Conservation (phyloP, 768 basidiomycete genomes). For the Rhodotorula kratochvilovae region DNA sequence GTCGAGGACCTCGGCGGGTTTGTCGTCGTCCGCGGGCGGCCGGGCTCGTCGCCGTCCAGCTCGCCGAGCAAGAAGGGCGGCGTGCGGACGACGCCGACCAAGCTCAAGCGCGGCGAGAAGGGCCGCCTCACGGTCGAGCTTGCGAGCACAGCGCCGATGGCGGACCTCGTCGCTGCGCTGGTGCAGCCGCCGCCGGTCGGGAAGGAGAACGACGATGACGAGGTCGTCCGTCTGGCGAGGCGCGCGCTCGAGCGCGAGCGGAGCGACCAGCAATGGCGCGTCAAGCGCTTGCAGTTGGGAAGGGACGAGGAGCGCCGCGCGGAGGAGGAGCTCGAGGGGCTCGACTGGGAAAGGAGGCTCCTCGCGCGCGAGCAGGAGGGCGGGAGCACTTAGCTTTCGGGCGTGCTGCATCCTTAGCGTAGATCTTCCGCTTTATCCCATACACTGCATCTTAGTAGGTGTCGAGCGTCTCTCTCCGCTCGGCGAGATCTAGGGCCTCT, state of each 20-base stretch:
- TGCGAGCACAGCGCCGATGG: not conserved
- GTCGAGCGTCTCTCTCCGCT: too few species aligned
- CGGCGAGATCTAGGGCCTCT: too few species aligned
- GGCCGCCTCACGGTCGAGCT: slow-evolving; percentile 6
- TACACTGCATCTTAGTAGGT: too few species aligned
- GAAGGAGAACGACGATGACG: not conserved
- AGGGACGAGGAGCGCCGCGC: slow-evolving; percentile 12
- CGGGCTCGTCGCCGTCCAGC: not conserved
- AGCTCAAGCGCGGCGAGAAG: not conserved
- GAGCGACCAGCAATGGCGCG: not conserved
- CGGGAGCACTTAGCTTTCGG: not conserved
- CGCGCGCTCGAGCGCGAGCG: slow-evolving; percentile 9
- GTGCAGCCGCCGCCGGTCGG: not conserved
- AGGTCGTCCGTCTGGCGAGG: not conserved
- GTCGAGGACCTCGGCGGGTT: slow-evolving; percentile 24
- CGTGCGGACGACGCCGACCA: not conserved
- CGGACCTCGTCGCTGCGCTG: not conserved
- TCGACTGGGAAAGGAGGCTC: slow-evolving; percentile 15
- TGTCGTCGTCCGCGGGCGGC: slow-evolving; percentile 8
- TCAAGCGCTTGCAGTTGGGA: slow-evolving; percentile 1
- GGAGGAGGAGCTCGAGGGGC: slow-evolving; percentile 13
- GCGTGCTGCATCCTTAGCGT: too few species aligned
- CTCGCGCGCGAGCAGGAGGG: slow-evolving; percentile 1
- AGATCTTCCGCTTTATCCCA: too few species aligned
- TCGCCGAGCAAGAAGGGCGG: not conserved